Evolutionary conservation across 306 rosid genomes (phyloP), one percentile per base, ranked within the genome.

Genomic region (Phaseolus lunatus): DNA sequence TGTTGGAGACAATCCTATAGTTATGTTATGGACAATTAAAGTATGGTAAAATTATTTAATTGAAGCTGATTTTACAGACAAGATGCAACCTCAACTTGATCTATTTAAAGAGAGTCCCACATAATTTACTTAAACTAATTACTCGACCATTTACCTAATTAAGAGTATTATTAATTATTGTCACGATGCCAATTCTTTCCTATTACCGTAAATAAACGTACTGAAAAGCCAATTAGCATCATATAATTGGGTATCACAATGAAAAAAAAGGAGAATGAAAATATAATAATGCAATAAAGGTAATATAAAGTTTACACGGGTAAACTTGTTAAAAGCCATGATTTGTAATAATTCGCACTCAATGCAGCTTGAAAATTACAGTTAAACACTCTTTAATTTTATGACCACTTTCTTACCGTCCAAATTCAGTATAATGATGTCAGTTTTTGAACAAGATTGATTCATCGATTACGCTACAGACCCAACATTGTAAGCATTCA

Each of bases 341-440:
- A 82, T 82, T 82, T 66, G 67, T 41, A 72, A 78, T 77, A 44
- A 83, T 73, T 67, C 24, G 53, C 80, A 56, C 83, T 73, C 83
- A 52, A 49, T 67, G 73, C 79, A 48, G 49, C 77, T 67, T 49
- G 77, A 73, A 43, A 5, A 65, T 62, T 23, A 57, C 82, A 70
- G 56, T 82, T 77, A 27, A 76, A 7, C 57, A 7, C 57, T 26
- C 58, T 61, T 65, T 44, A 39, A 45, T 69, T 58, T 72, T 65
- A 66, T 18, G 73, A 57, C 77, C 67, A 69, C 72, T 33, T 66
- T 83, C 70, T 72, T 83, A 27, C 84, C 44, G 43, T 66, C 65
- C 73, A 59, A 50, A 31, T 39, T 44, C 35, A 81, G 19, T 52
- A 62, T 22, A 68, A 43, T 70, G 35, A 76, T 62, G 12, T 50